Evolutionary conservation across 1,284 basidiomycete genomes (phyloP).

Genomic region (Ustanciosporium gigantosporum): DNA sequence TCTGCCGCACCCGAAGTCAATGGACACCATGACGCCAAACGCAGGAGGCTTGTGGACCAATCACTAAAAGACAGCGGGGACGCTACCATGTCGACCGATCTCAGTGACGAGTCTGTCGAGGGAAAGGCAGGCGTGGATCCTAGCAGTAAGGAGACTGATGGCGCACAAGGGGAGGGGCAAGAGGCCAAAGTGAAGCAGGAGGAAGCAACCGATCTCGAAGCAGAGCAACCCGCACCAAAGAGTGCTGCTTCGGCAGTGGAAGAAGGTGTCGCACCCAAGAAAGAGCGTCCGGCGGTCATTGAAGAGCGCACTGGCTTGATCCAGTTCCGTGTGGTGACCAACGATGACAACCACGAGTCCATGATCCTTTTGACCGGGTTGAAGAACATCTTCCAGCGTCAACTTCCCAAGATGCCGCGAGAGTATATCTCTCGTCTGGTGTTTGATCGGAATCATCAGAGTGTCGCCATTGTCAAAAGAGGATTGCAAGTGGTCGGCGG

Average conservation of each 20-base stretch:
- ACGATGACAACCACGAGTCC: conserved; percentile 71
- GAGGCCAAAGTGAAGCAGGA: conserved; percentile 18
- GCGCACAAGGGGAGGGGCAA: background rate
- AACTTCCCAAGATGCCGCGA: conserved; percentile 97
- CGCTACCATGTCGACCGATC: conserved; percentile 24
- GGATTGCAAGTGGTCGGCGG: conserved; percentile 96
- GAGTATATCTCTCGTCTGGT: conserved; percentile 98
- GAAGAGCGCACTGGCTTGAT: conserved; percentile 86
- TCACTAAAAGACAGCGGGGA: conserved; percentile 9
- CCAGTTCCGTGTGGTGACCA: conserved; percentile 80
- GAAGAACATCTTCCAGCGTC: conserved; percentile 95
- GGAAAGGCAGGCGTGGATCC: background rate
- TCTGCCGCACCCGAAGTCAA: conserved; percentile 12
- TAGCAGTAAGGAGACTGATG: conserved; percentile 2
- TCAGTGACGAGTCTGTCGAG: conserved; percentile 30
- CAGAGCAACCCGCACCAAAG: conserved; percentile 23
- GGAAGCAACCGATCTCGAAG: conserved; percentile 34
- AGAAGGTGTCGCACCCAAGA: conserved; percentile 30
- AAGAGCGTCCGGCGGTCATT: conserved; percentile 69
- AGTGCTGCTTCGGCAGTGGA: conserved; percentile 33
- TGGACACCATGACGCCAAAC: conserved; percentile 19
- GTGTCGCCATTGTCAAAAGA: conserved; percentile 90
- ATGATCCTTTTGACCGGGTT: conserved; percentile 87
- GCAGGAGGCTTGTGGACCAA: conserved; percentile 15
- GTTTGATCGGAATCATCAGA: conserved; percentile 86